These are phyloP conservation scores for Ophiostoma tasmaniense DNA, from an alignment of 2,329 filamentous ascomycete genomes.

Conservation along the genomic window DNA sequence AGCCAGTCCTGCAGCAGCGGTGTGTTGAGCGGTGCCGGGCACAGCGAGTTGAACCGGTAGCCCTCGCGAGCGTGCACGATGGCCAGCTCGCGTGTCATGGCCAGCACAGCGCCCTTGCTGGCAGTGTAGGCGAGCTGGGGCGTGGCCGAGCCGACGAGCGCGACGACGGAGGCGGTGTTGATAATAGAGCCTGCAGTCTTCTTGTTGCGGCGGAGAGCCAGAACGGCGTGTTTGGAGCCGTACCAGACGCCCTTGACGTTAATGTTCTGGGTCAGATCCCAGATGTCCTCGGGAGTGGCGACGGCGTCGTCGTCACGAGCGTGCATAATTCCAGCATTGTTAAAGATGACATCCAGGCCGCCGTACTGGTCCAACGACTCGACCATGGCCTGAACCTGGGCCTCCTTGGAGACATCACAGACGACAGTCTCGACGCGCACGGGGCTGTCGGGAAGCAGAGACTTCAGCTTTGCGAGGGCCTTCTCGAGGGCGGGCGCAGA, in stretches of 20 bases:
- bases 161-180: conserved; percentile 87
- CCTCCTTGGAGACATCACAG: conserved; percentile 78
- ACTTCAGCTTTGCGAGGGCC: conserved; percentile 64
- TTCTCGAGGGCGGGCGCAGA: conserved; percentile 69
- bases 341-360: conserved; percentile 87
- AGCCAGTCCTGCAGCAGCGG: conserved; percentile 89
- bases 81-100: conserved; percentile 80
- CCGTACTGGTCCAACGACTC: conserved; percentile 74
- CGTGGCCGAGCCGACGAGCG: conserved; percentile 76
- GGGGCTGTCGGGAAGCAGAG: conserved; percentile 53
- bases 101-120: conserved; percentile 85
- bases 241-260: conserved; percentile 99
- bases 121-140: conserved; percentile 90
- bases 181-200: conserved; percentile 78
- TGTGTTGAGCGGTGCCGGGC: conserved; percentile 86
- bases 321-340: conserved; percentile 98
- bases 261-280: conserved; percentile 87
- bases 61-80: conserved; percentile 87
- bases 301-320: conserved; percentile 70
- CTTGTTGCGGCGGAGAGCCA: conserved; percentile 67
- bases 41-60: conserved; percentile 83
- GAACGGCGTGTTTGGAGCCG: conserved; percentile 83
- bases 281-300: conserved; percentile 80
- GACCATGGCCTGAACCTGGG: conserved; percentile 65
- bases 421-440: conserved; percentile 52